Evolutionary conservation across 306 rosid species (phyloP), one percentile per base, ranked within the genome.

Genomic region (Medicago arabica): DNA sequence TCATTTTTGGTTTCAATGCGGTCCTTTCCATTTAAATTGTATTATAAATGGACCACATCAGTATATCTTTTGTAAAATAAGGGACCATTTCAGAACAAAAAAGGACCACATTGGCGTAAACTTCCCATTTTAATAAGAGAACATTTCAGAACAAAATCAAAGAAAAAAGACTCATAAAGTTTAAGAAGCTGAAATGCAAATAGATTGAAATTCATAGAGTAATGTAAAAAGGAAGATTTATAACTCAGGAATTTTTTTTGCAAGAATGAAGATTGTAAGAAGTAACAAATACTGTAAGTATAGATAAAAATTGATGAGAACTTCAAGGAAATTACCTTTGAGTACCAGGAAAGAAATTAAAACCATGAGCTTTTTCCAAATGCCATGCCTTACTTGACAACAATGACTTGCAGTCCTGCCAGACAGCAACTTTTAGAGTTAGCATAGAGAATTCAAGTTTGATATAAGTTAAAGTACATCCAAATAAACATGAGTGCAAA

Each of bases 341-440:
- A 67, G 97, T 90, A 70, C 91, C 98, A 10, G 98, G 98, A 77
- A 89, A 90, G 61, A 93, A 93, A 75, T 93, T 93, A 79, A 85
- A 93, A 73, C 91, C 97, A 66, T 87, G 97, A 70, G 97, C 97
- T 80, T 93, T 93, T 51, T 87, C 91, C 90, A 93, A 87, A 77
- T 80, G 57, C 97, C 98, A 93, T 15, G 82, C 88, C 69, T 93
- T 90, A 69, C 80, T 74, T 46, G 96, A 89, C 86, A 89, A 83
- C 77, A 93, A 86, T 66, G 85, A 82, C 75, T 87, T 85, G 86
- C 98, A 93, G 85, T 93, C 97, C 98, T 90, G 85, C 80, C 58
- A 54, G 51, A 60, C 9, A 70, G 64, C 72, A 81, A 61, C 70
- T 55, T 70, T 40, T 34, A 62, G 59, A 66, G 63, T 46, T 67